Base-by-base conservation (phyloP, 768 basidiomycete species). In the Xerocomus potaroensis region DNA sequence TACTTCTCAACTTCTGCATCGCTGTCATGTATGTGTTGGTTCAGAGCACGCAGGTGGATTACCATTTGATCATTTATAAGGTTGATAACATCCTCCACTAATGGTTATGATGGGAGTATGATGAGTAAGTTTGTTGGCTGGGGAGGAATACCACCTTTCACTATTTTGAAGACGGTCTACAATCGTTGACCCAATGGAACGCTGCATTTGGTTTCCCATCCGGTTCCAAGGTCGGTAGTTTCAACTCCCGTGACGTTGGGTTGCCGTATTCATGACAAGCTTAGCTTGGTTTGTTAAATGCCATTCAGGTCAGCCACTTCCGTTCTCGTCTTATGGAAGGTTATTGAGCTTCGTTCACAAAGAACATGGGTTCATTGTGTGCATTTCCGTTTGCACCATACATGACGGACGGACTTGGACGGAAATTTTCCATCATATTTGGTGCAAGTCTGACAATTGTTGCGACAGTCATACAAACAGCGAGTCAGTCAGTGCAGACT, bases 1-100 rank as follows among this genome's bases (percentile, higher is more conserved):
- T 83, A 46, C 53, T 63, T 34, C 76, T 84, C 46, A 79, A 87
- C 60, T 74, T 66, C 31, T 85, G 84, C 83, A 79, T 84, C 51
- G 64, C 79, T 32, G 68, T 84, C 23, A 71, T 83, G 78, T 78
- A 48, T 47, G 78, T 65, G 23, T n/a, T n/a, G 27, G 37, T 21
- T 21, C 7, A 3, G 27, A 38, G 8, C 22, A 23, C 11, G 21
- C 18, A 23, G 18, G 8, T 22, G 15, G 5, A 10, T 23, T 22
- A 5, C 21, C 3, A 23, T 33, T 21, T 51, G 14, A 52, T 26
- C 3, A 31, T 14, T 21, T 10, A 7, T 2, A 41, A 70, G 67
- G 47, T 46, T 69, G 23, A 69, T 69, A 42, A 70, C 69, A 2
- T 69, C 69, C 8, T 56, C 63, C 4, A 65, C 64, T 18, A 67